Base-by-base conservation (phyloP, 768 basidiomycete genomes). In the Amanita subjunquillea region DNA sequence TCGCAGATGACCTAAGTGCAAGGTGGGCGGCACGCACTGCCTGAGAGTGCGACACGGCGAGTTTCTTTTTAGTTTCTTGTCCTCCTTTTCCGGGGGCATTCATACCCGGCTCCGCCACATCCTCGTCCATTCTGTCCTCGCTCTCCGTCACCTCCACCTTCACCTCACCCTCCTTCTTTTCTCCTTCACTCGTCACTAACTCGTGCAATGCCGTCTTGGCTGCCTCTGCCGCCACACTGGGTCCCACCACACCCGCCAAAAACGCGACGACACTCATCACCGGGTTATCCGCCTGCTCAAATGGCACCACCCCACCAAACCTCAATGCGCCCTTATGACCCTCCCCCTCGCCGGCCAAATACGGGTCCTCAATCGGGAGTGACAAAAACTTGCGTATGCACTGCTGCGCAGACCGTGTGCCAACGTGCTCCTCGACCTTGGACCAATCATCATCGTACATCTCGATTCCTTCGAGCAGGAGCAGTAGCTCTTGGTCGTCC, bases 371-470 rank as follows among this genome's bases (percentile, higher is more conserved):
- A 60, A 99, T 99, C 1, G 96, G 96, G 30, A 98, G 70, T 64
- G 91, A 87, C 42, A 99, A 73, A 79, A 99, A 99, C 64, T 92
- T 89, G 59, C 86, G 83, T 59, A 99, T 87, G 64, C 96, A 98
- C 65, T 96, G 91, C 61, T 98, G 94, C 22, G 91, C 85, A 2
- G 85, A 84, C 41, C 95, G 76, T 23, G 92, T 89, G 10, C 87
- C 88, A 44, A 99, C 93, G 63, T 98, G 94, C 58, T 92, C 89
- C 58, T 94, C 87, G 56, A 98, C 83, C 46, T 81, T 78, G 20
- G 82, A 82, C 95, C 95, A 99, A 62, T 97, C 95, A 61, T 98
- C 95, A 58, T 96, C 92, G 65, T 84, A 91, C 91, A 99, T 96
- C 68, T 99, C 96, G 40, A 99, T 80, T 13, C 85, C 96, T 65